These are phyloP conservation scores for Diaporthe aspalathi DNA, from an alignment of 2,329 filamentous ascomycete genomes.

Conservation along the genomic window DNA sequence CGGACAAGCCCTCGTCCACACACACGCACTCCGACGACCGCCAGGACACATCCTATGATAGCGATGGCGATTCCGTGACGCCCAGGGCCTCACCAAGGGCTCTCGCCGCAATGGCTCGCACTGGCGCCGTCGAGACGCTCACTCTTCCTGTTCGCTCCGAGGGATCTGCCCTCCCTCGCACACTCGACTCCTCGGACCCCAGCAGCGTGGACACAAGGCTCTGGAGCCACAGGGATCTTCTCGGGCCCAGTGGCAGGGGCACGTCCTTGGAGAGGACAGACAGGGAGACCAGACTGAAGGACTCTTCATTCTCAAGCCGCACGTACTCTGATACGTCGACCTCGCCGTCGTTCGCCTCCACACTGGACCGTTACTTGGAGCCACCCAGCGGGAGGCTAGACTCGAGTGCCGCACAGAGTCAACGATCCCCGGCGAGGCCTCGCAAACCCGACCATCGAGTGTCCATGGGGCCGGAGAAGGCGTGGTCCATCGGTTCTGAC, in stretches of 20 bases:
- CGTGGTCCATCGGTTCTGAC: conserved; percentile 71
- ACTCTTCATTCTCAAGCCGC: conserved; percentile 40
- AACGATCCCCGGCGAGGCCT: conserved; percentile 43
- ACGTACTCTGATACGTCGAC: conserved; percentile 38
- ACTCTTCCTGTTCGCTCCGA: conserved; percentile 34
- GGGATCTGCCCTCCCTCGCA: conserved; percentile 35
- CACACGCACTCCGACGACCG: conserved; percentile 41
- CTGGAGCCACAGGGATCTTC: conserved; percentile 50
- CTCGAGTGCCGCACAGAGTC: conserved; percentile 10
- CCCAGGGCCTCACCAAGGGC: conserved; percentile 49
- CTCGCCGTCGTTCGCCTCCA: background rate
- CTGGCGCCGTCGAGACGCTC: conserved; percentile 39
- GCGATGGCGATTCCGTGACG: conserved; percentile 53
- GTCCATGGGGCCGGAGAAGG: conserved; percentile 65
- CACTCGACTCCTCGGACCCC: conserved; percentile 47
- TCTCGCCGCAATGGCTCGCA: conserved; percentile 41
- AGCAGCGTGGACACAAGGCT: conserved; percentile 50
- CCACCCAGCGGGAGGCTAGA: conserved; percentile 17
- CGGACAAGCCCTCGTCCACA: conserved; percentile 38
- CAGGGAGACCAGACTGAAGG: conserved; percentile 52
- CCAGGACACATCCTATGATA: conserved; percentile 43
- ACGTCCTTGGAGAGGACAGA: conserved; percentile 57
- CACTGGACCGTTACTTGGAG: conserved; percentile 7
- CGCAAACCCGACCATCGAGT: conserved; percentile 56
- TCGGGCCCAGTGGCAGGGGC: conserved; percentile 49